These are phyloP conservation scores for Capsicum chinense DNA, from an alignment of 257 asterid species.

Conservation along the genomic window DNA sequence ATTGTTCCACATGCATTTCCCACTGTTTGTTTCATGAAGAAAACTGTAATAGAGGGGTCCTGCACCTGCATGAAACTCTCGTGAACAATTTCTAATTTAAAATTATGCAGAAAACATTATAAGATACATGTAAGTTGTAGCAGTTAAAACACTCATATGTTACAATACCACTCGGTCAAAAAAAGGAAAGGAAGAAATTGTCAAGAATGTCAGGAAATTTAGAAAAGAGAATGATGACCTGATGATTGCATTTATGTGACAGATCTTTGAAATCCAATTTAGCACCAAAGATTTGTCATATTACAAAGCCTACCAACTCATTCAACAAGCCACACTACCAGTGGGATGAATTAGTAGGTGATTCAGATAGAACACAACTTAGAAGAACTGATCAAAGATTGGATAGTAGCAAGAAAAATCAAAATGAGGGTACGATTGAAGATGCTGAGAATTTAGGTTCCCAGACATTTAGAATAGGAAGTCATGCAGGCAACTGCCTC, in stretches of 20 bases:
- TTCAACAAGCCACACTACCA: not conserved
- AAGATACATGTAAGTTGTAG: not conserved
- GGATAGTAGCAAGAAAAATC: not conserved
- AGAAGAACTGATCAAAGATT: not conserved
- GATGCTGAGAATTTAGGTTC: not conserved
- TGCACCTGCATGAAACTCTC: conserved; percentile 37
- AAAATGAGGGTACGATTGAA: not conserved
- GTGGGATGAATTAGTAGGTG: not conserved
- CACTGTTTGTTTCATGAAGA: conserved; percentile 95
- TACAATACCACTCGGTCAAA: not conserved
- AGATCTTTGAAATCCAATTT: conserved; percentile 16
- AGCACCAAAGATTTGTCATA: conserved; percentile 7
- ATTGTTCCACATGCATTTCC: conserved; percentile 99
- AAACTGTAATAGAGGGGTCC: conserved; percentile 66
- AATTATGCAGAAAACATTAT: not conserved
- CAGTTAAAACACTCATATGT: not conserved
- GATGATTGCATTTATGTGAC: conserved; percentile 27
- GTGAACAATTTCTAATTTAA: not conserved
- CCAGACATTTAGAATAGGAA: not conserved
- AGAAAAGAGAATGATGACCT: not conserved
- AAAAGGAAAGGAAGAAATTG: not conserved
- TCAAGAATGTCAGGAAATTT: not conserved
- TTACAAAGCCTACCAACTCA: not conserved
- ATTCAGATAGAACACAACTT: conserved; percentile 12
- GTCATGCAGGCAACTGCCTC: conserved; percentile 1